These are phyloP conservation scores for Simplicillium aogashimaense DNA, from an alignment of 2,329 filamentous ascomycete genomes.

Conservation along the genomic window DNA sequence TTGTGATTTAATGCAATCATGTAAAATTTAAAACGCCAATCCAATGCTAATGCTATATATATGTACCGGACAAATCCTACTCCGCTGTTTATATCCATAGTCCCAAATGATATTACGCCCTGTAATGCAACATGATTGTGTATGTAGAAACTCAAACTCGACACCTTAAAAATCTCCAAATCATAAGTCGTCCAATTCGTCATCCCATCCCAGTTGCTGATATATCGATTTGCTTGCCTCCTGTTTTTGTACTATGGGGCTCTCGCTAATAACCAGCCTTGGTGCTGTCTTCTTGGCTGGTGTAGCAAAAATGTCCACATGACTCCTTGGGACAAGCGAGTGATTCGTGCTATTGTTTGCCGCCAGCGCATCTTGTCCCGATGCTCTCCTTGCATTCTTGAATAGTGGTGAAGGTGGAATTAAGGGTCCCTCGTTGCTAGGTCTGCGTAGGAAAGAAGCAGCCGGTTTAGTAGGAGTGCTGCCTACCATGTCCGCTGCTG, in stretches of 20 bases:
- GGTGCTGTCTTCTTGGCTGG: slow-evolving; percentile 24
- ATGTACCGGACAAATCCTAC: background rate
- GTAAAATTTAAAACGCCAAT: background rate
- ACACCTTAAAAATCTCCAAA: too few relatives aligned
- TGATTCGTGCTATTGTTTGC: background rate
- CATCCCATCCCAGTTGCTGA: slow-evolving; percentile 47
- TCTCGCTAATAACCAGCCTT: slow-evolving; percentile 7
- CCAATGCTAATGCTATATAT: background rate
- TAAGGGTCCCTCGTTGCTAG: slow-evolving; percentile 14
- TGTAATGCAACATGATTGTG: background rate
- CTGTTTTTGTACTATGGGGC: slow-evolving; percentile 8
- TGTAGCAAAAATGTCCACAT: slow-evolving; percentile 22
- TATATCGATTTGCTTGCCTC: slow-evolving; percentile 35
- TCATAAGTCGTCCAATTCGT: slow-evolving; percentile 37
- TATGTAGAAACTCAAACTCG: background rate
- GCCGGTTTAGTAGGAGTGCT: slow-evolving; percentile 8
- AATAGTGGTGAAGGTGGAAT: slow-evolving; percentile 26
- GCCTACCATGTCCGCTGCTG: slow-evolving; percentile 8
- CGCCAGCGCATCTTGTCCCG: slow-evolving; percentile 7
- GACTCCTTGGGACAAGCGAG: slow-evolving; percentile 5
- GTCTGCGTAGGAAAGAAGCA: slow-evolving; percentile 18
- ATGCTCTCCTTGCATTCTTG: slow-evolving; percentile 13
- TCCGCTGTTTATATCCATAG: background rate
- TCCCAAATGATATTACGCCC: background rate
- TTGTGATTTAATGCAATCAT: too few relatives aligned